Evolutionary conservation across 805 yeast species (phyloP), one percentile per base, ranked within the genome.

Genomic region (Candida methanosorbosa): DNA sequence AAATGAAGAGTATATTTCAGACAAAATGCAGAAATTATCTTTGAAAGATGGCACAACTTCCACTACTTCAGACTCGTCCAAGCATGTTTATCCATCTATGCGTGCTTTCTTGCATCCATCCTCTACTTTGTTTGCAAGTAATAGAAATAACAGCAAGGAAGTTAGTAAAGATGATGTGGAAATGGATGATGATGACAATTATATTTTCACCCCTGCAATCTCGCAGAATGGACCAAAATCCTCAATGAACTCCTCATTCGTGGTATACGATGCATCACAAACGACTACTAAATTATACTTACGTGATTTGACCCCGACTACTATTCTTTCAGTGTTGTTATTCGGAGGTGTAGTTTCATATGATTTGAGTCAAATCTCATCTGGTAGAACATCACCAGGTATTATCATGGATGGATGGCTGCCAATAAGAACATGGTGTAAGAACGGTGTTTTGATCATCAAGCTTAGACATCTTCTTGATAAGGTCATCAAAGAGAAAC

Each of bases 391-490:
- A 4, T 72, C 87, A 0, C 94, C 95, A 0, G 97, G 97, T 17
- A 72, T 92, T 24, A 76, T 86, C 8, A 61, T 90, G 36, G 95
- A 85, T 45, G 69, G 70, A n/a, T 88, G 97, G 97, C 58, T 85
- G 23, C 94, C 96, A 1, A 68, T 90, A 11, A 68, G 84, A 41
- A 85, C 96, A 1, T 90, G 97, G 97, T 81, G 95, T 43, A 83
- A 92, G 44, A 85, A 88, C 48, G 97, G 88, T 1, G 95, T 90
- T 2, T 60, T 90, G 31, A 69, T 88, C 21, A 81, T 83, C 38
- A 75, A 80, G 38, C 58, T 90, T 37, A 63, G 94, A 46, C 49
- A 58, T 9, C 52, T 85, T 31, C 56, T 90, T 22, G 95, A 87
- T 49, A 61, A 66, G 15, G 74, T 82, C 0, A 71, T 90, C 36